Evolutionary conservation across 129 eudicot genomes (phyloP), one percentile per base, ranked within the genome.

Genomic region (Calendula officinalis): DNA sequence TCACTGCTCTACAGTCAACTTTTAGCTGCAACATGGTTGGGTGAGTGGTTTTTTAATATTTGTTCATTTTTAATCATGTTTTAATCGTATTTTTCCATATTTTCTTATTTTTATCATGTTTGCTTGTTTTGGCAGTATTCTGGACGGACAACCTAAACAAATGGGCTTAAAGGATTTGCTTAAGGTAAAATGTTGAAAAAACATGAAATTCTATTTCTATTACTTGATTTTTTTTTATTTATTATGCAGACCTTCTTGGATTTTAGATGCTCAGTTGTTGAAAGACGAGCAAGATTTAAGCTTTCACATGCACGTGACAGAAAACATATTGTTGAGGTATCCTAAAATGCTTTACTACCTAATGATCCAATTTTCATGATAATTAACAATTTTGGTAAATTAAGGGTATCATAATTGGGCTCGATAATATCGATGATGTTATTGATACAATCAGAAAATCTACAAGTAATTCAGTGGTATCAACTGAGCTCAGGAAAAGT

Each of bases 1-100:
- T 77, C 54, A 92, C 98, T 44, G 91, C 98, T 62, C 80, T 92
- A 66, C 98, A 92, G 75, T 80, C 98, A 6, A 68, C 95, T 63
- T 92, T 92, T 63, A 92, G 89, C 83, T 92, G 98, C 86, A 92
- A 92, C 75, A 92, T 92, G 98, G 96, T 92, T 77, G 98, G 98
- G 98, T 92, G 57, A 76, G 96, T 76, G 45, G 62, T 71, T 77
- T 47, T 47, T 27, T 35, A 22, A 4, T 38, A 27, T 60, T 5
- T 42, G 52, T 60, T 15, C 8, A n/a, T 38, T 7, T 41, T 60
- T 53, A 22, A 22, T 22, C 30, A 27, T 4, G 11, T 39, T 11
- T 10, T 60, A 30, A 59, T 22, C 30, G 30, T 22, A 59, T 22
- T 62, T 12, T 13, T 11, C 7, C 30, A 61, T 36, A 49, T 8